These are phyloP conservation scores for Papilionanthe hybrid DNA, from an alignment of 116 monocot genomes.

Conservation along the genomic window DNA sequence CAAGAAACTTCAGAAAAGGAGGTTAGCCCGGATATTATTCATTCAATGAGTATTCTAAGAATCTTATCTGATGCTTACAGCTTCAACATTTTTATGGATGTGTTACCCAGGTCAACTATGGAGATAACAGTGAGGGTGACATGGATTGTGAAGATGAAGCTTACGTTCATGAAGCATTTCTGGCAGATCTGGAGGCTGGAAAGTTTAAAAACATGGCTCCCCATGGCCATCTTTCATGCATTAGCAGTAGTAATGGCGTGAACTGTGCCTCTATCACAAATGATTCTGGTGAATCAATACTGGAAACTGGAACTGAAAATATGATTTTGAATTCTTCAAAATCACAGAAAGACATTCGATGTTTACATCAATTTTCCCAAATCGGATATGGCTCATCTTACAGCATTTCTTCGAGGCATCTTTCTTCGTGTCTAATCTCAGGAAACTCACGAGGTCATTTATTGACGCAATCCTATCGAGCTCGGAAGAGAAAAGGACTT, in stretches of 20 bases:
- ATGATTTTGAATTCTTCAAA: constrained; percentile 17
- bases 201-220: constrained; percentile 17
- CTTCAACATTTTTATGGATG: constrained; percentile 13
- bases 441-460: constrained; percentile 9
- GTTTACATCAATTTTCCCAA: constrained; percentile 19
- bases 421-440: constrained; percentile 9
- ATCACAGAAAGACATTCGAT: neutral
- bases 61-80: neutral
- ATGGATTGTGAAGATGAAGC: constrained; percentile 72
- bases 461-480: constrained; percentile 22
- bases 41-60: neutral
- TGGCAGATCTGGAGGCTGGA: constrained; percentile 48
- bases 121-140: constrained; percentile 37
- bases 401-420: constrained; percentile 9
- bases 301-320: constrained; percentile 14
- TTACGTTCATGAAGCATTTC: constrained; percentile 93
- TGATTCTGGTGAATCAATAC: constrained; percentile 8
- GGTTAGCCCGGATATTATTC: constrained; percentile 32
- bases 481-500: constrained; percentile 30
- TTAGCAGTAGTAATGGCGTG: constrained; percentile 12
- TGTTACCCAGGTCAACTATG: constrained; percentile 40
- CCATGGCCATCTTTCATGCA: constrained; percentile 16
- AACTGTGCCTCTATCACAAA: constrained; percentile 9
- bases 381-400: constrained; percentile 5
- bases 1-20: constrained; percentile 38